Evolutionary conservation across 371 early-diverging fungal genomes (phyloP).

Genomic region (Ordospora colligata): DNA sequence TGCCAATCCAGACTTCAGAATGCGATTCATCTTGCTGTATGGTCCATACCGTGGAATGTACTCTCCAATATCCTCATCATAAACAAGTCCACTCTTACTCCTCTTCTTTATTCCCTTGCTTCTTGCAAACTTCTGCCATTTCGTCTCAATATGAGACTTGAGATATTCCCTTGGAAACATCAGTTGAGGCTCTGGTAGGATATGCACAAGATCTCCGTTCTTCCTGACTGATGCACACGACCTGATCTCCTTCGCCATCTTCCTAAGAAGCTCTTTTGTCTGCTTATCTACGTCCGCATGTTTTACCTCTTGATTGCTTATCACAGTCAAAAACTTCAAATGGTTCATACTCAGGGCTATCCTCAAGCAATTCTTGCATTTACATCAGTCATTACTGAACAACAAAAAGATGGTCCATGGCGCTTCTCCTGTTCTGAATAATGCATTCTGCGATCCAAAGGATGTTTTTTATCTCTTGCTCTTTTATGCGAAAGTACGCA

Average conservation of each 20-base stretch:
- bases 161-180: constrained; percentile 9
- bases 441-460: constrained; percentile 98
- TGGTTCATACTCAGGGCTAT: not conserved
- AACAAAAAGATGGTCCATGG: constrained; percentile 32
- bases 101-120: constrained; percentile 82
- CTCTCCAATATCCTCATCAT: constrained; percentile 73
- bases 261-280: constrained; percentile 3
- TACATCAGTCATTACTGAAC: not conserved
- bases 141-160: constrained; percentile 63
- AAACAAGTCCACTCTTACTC: constrained; percentile 68
- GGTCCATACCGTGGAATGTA: constrained; percentile 82
- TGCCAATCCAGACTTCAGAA: constrained; percentile 70
- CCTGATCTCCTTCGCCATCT: constrained; percentile 20
- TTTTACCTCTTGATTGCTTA: not conserved
- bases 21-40: constrained; percentile 67
- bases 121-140: constrained; percentile 97
- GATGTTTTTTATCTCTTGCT: constrained; percentile 94
- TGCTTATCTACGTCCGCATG: not conserved
- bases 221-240: not conserved
- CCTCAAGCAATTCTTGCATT: not conserved
- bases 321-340: constrained; percentile 27
- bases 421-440: constrained; percentile 80
- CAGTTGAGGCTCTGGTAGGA: not conserved
- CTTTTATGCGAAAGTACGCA: constrained; percentile 85
- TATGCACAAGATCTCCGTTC: constrained; percentile 28